These are phyloP conservation scores for Tylopilus sp. DNA, from an alignment of 768 basidiomycete genomes.

Conservation along the genomic window DNA sequence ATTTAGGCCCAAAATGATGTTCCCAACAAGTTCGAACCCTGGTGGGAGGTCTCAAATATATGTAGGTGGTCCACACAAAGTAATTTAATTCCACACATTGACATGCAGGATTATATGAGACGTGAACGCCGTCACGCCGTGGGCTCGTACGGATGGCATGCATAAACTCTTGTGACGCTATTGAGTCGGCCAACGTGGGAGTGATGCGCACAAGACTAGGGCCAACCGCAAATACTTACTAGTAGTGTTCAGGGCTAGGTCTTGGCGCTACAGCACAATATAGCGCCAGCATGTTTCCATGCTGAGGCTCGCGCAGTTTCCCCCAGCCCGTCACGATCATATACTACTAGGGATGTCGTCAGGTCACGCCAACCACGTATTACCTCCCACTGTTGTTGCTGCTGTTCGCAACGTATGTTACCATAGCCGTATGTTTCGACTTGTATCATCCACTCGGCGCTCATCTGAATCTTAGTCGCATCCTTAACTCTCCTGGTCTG, in stretches of 20 bases:
- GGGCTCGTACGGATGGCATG: not conserved
- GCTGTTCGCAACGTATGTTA: slow-evolving; percentile 10
- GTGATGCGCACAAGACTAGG: no score
- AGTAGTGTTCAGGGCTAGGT: not conserved
- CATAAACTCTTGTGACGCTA: no score
- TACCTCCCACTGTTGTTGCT: not conserved
- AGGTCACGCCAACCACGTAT: not conserved
- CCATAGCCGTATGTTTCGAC: slow-evolving; percentile 8
- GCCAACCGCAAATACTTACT: no score
- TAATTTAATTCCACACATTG: not conserved
- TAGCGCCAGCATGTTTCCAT: not conserved
- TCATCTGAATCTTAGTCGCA: slow-evolving; percentile 9
- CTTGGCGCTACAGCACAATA: not conserved
- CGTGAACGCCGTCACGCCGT: no score
- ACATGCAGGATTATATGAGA: not conserved
- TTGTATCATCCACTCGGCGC: not conserved
- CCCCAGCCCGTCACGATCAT: not conserved
- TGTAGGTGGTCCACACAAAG: no score
- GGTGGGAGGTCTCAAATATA: not conserved
- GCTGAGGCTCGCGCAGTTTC: not conserved
- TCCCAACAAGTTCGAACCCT: not conserved
- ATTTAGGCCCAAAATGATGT: not conserved
- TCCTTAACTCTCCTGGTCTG: slow-evolving; percentile 16
- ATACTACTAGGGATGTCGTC: not conserved
- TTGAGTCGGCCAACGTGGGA: slow-evolving; percentile 2